phyloP scores from a whole-genome alignment of 305 asterid species.

The Fraxinus greggii region DNA sequence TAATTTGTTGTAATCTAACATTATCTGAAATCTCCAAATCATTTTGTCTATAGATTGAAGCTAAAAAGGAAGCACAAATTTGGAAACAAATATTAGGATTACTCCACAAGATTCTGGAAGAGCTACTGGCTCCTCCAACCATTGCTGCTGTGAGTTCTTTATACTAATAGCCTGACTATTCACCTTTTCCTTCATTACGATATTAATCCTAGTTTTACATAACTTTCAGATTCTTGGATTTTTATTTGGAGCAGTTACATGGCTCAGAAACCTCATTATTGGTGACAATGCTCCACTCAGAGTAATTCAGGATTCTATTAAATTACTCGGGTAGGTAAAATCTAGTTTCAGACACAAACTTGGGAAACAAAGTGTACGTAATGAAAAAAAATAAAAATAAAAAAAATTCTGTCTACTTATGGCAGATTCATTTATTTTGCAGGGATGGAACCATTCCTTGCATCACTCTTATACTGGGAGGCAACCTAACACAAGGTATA shows the following conservation, averaged over 20 bases:
- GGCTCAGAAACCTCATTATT: constrained; percentile 58
- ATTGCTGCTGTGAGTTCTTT: constrained; percentile 58
- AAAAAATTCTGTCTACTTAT: neutral
- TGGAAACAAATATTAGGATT: constrained; percentile 37
- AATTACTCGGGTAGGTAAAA: constrained; percentile 59
- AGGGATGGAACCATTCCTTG: constrained; percentile 87
- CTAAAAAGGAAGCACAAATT: constrained; percentile 20
- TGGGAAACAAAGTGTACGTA: neutral
- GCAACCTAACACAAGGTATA: constrained; percentile 81
- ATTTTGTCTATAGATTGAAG: constrained; percentile 7
- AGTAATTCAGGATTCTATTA: constrained; percentile 54
- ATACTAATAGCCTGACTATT: neutral
- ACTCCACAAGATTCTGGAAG: constrained; percentile 52
- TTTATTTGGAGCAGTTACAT: constrained; percentile 57
- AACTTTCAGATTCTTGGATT: constrained; percentile 54
- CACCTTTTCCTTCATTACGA: neutral
- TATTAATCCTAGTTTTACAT: neutral
- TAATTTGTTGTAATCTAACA: neutral
- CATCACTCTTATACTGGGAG: constrained; percentile 81
- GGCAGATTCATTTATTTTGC: neutral
- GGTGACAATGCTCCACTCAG: constrained; percentile 70
- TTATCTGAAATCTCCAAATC: neutral
- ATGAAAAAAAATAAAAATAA: neutral
- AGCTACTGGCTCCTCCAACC: constrained; percentile 70
- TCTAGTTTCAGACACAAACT: neutral